phyloP scores from a whole-genome alignment of 164 flowering plant species.

The Protea cynaroides region DNA sequence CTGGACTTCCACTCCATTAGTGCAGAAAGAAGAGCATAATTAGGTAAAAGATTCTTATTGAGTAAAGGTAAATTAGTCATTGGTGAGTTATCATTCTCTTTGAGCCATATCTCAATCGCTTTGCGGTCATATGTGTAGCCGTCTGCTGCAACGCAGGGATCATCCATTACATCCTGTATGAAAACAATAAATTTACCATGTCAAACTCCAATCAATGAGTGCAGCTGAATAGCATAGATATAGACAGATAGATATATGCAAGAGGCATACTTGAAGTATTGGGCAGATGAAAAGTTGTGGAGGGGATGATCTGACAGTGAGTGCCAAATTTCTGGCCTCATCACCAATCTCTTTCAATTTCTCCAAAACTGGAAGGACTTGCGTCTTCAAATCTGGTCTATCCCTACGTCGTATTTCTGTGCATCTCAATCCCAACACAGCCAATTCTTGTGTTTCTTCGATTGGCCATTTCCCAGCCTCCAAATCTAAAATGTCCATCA shows the following conservation, averaged over 20 bases:
- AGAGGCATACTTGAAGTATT: conserved; percentile 50
- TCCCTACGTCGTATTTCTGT: conserved; percentile 56
- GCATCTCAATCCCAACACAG: conserved; percentile 55
- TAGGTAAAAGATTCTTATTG: conserved; percentile 53
- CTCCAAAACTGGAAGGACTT: conserved; percentile 63
- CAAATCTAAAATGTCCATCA: conserved; percentile 47
- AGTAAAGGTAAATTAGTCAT: conserved; percentile 56
- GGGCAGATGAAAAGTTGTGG: conserved; percentile 81
- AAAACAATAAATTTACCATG: conserved; percentile 4
- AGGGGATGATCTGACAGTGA: conserved; percentile 21
- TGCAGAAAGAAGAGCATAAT: conserved; percentile 63
- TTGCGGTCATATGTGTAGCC: conserved; percentile 80
- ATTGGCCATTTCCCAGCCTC: conserved; percentile 76
- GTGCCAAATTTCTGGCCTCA: conserved; percentile 23
- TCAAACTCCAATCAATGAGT: neutral
- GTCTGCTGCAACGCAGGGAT: conserved; percentile 85
- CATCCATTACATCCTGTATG: conserved; percentile 70
- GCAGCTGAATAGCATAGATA: neutral
- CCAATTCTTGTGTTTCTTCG: conserved; percentile 62
- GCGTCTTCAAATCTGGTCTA: conserved; percentile 59
- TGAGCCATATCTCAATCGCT: conserved; percentile 68
- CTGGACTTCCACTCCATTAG: conserved; percentile 69
- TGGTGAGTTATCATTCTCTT: conserved; percentile 57
- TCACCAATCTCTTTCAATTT: conserved; percentile 47
- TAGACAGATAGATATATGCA: neutral